Evolutionary conservation across 306 rosid genomes (phyloP).

Genomic region (Cucumis sativus): DNA sequence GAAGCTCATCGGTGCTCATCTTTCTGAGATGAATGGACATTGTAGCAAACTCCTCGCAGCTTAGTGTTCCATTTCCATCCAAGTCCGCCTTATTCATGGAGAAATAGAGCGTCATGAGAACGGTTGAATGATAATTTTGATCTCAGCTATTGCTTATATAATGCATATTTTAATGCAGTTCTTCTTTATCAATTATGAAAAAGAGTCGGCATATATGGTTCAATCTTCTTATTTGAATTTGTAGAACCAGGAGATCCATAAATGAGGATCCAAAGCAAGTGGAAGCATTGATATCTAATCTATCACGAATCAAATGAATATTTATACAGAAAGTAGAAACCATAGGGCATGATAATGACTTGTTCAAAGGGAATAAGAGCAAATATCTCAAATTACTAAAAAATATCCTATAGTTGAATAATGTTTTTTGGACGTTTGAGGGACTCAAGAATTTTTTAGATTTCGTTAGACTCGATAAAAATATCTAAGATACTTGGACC

Average conservation of each 20-base stretch:
- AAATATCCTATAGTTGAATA: not conserved
- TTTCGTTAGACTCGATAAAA: not conserved
- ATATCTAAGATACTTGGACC: not conserved
- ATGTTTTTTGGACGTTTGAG: not conserved
- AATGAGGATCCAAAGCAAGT: not conserved
- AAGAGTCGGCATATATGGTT: not conserved
- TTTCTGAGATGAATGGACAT: constrained; percentile 58
- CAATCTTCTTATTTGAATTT: not conserved
- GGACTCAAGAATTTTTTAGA: not conserved
- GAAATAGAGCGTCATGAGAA: not conserved
- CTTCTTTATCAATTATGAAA: not conserved
- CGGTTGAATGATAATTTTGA: not conserved
- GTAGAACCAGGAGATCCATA: not conserved
- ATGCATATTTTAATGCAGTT: not conserved
- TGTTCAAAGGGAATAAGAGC: not conserved
- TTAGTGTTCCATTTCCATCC: constrained; percentile 75
- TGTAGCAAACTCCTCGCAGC: constrained; percentile 69
- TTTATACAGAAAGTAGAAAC: not conserved
- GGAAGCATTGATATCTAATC: not conserved
- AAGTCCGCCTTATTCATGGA: constrained; percentile 50
- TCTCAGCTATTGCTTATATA: not conserved
- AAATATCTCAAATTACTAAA: not conserved
- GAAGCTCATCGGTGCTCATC: constrained; percentile 61
- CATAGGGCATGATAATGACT: not conserved
- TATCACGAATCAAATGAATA: not conserved